These are phyloP conservation scores for Punica granatum DNA, from an alignment of 345 rosid species.

Conservation along the genomic window DNA sequence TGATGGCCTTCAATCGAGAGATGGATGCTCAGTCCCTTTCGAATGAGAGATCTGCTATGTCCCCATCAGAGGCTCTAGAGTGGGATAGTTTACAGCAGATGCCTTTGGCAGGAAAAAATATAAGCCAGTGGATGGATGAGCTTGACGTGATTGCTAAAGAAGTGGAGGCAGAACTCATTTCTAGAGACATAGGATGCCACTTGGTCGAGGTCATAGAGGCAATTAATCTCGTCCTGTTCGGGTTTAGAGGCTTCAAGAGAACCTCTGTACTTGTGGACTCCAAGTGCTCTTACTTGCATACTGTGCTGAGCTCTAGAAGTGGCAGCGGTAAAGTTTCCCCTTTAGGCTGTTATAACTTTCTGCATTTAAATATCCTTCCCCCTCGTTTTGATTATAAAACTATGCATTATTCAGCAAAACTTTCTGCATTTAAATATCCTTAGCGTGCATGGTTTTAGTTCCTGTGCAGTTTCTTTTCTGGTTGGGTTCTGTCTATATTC, in stretches of 20 bases:
- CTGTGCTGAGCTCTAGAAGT: conserved; percentile 58
- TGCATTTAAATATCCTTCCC: too few relatives aligned
- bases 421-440: background rate
- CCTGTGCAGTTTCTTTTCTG: background rate
- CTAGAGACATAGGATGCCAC: conserved; percentile 79
- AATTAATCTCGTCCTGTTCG: conserved; percentile 72
- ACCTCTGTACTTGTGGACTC: conserved; percentile 57
- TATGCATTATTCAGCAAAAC: too few relatives aligned
- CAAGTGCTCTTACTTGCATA: conserved; percentile 61
- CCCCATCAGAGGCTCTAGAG: conserved; percentile 25
- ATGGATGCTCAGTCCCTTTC: conserved; percentile 43
- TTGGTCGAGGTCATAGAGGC: conserved; percentile 75
- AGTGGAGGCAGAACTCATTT: conserved; percentile 74
- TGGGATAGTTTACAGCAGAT: conserved; percentile 42
- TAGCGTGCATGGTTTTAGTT: background rate
- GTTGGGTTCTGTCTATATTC: background rate
- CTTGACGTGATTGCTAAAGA: conserved; percentile 63
- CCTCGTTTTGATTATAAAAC: too few relatives aligned
- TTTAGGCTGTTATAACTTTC: conserved; percentile 10
- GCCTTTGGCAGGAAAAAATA: conserved; percentile 59
- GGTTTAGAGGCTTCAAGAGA: conserved; percentile 72
- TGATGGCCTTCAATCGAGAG: conserved; percentile 45
- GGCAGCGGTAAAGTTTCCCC: conserved; percentile 61
- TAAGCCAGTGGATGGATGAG: conserved; percentile 57
- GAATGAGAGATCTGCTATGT: conserved; percentile 37